phyloP scores from a whole-genome alignment of 768 basidiomycete genomes.

The Leccinum olivaceopallidum region DNA sequence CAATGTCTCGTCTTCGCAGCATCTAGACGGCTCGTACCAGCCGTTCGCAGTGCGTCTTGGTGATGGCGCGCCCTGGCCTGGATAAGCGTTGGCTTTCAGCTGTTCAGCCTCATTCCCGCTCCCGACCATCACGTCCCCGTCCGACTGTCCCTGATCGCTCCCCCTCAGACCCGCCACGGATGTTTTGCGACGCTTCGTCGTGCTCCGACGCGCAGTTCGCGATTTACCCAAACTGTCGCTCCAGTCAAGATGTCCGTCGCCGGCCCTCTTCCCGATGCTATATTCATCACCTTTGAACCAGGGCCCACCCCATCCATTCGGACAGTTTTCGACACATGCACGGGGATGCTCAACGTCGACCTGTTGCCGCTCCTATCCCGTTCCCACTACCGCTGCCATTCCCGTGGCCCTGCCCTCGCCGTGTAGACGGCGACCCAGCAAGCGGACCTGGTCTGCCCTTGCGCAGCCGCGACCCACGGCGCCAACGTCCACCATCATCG shows the following conservation, averaged over 20 bases:
- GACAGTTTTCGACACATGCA: too few relatives aligned
- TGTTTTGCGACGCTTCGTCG: conserved; percentile 7
- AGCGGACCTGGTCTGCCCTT: too few relatives aligned
- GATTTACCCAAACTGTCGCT: background rate
- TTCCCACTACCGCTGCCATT: too few relatives aligned
- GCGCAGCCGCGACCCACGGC: too few relatives aligned
- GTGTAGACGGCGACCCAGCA: too few relatives aligned
- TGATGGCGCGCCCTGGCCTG: background rate
- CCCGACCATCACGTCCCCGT: conserved; percentile 9
- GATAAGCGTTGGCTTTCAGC: too few relatives aligned
- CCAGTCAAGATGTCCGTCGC: too few relatives aligned
- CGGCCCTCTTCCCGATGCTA: background rate
- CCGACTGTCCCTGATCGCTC: too few relatives aligned
- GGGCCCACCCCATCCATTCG: conserved; percentile 11
- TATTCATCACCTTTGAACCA: background rate
- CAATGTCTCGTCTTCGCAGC: background rate
- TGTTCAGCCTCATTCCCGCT: background rate
- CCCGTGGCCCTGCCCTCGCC: too few relatives aligned
- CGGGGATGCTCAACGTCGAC: too few relatives aligned
- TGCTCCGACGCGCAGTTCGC: conserved; percentile 5
- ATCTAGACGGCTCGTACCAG: background rate
- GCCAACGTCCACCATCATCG: too few relatives aligned
- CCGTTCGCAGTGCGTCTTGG: background rate
- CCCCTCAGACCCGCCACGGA: conserved; percentile 11
- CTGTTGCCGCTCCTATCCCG: too few relatives aligned